Conservation (phyloP, 179 eudicot species). For the Gypsophila paniculata region DNA sequence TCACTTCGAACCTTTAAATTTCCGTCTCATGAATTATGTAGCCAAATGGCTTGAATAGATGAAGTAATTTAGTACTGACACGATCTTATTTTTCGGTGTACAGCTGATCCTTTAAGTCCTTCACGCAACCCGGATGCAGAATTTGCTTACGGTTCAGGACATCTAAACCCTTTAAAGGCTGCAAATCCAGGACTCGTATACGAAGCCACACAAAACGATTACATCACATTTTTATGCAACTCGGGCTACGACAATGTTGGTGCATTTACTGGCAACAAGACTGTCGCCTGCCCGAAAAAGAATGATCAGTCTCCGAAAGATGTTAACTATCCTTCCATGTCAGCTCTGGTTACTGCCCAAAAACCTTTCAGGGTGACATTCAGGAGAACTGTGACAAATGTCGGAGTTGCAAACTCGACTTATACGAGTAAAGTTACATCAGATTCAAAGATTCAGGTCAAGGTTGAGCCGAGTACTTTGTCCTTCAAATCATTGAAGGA, state of each 20-base stretch:
- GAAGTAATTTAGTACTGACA: not conserved
- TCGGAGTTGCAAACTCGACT: conserved; percentile 29
- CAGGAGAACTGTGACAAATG: conserved; percentile 33
- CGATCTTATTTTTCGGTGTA: not conserved
- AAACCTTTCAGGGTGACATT: conserved; percentile 12
- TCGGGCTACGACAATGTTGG: conserved; percentile 4
- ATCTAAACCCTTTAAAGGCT: conserved; percentile 29
- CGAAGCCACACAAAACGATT: conserved; percentile 23
- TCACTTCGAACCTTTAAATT: not conserved
- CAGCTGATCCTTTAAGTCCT: conserved; percentile 28
- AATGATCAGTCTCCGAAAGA: conserved; percentile 16
- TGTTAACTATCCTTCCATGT: conserved; percentile 37
- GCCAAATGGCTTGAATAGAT: too few relatives aligned
- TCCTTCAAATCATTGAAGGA: conserved; percentile 24
- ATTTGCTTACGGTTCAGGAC: conserved; percentile 40
- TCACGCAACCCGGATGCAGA: conserved; percentile 25
- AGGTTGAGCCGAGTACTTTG: conserved; percentile 25
- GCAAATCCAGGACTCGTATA: conserved; percentile 32
- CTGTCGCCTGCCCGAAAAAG: conserved; percentile 17
- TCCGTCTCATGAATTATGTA: too few relatives aligned
- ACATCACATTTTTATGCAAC: conserved; percentile 30
- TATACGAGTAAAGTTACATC: conserved; percentile 24
- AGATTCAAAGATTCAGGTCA: conserved; percentile 8
- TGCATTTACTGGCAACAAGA: conserved; percentile 15
- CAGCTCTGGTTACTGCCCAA: not conserved